These are phyloP conservation scores for Farysia itapuensis DNA, from an alignment of 1,284 basidiomycete species.

Conservation along the genomic window DNA sequence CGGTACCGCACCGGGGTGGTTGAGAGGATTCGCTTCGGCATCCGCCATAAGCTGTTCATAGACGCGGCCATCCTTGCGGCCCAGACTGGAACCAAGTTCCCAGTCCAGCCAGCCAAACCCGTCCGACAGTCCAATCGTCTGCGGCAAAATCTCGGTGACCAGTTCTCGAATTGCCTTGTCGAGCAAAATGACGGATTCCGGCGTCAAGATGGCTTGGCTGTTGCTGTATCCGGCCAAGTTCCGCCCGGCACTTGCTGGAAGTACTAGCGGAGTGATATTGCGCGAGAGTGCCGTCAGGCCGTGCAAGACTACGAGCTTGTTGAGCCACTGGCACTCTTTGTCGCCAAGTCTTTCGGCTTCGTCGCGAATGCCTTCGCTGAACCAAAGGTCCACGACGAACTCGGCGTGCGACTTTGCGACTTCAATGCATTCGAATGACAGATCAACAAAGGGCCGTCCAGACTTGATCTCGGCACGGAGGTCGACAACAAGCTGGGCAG, in stretches of 20 bases:
- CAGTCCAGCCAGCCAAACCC: constrained; percentile 77
- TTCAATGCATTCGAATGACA: constrained; percentile 51
- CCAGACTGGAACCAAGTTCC: constrained; percentile 68
- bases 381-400: constrained; percentile 52
- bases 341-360: constrained; percentile 30
- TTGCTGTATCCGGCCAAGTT: constrained; percentile 68
- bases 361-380: constrained; percentile 41
- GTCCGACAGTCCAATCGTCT: constrained; percentile 73
- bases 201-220: constrained; percentile 61
- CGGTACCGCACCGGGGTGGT: constrained; percentile 58
- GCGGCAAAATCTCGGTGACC: constrained; percentile 67
- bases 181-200: constrained; percentile 65
- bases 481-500: constrained; percentile 45
- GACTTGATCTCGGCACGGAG: constrained; percentile 42
- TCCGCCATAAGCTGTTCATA: constrained; percentile 72
- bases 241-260: constrained; percentile 66
- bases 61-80: constrained; percentile 70
- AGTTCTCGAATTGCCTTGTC: constrained; percentile 66
- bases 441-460: constrained; percentile 41
- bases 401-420: constrained; percentile 50
- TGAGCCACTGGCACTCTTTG: constrained; percentile 30
- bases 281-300: constrained; percentile 39
- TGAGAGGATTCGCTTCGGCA: constrained; percentile 71
- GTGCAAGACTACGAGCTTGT: constrained; percentile 44
- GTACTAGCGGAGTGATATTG: constrained; percentile 62